Base-by-base conservation (phyloP, 768 basidiomycete genomes). In the Pulveroboletus sp. region DNA sequence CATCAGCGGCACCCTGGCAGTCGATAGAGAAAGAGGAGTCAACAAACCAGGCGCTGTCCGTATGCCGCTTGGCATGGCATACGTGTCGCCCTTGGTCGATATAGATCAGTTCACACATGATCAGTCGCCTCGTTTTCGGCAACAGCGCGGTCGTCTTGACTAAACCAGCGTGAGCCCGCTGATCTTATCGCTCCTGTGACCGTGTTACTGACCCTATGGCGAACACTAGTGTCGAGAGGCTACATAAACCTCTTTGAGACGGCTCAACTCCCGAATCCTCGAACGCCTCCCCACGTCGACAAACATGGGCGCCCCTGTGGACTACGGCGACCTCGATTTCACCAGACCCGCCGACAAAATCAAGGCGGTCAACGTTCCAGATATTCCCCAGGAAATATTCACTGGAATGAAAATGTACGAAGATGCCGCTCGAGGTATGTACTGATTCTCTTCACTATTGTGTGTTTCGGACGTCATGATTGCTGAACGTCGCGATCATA, bases 371-470 rank as follows among this genome's bases (percentile, higher is more conserved):
- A 68, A 71, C 44, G 63, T 70, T 18, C 61, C 61, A 5, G 52
- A 61, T 28, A 42, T 74, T 26, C 67, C 69, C 1, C 51, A 62
- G 46, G 63, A 65, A 32, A 69, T 70, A 39, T 63, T 70, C 28
- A 60, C 66, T 51, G 69, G 61, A 13, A 61, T 75, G 67, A 64
- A 60, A 43, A 61, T 61, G 39, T 74, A 75, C 35, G 69, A 75
- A 59, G 69, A 73, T 36, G 67, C 72, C 11, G 60, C 62, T 41
- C 62, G 71, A 56, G 71, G 72, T 62, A 43, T 17, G 51, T 46
- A 3, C 32, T 6, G 5, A 18, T 57, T 17, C 18, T 46, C 18
- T 36, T 26, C 1, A 11, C 13, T 5, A 42, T 42, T 18, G 14
- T 30, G 10, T 37, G 30, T 35, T 24, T 21, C 6, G 18, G 35